Evolutionary conservation across 208 protist species (phyloP).

Genomic region (Angomonas ambiguus): DNA sequence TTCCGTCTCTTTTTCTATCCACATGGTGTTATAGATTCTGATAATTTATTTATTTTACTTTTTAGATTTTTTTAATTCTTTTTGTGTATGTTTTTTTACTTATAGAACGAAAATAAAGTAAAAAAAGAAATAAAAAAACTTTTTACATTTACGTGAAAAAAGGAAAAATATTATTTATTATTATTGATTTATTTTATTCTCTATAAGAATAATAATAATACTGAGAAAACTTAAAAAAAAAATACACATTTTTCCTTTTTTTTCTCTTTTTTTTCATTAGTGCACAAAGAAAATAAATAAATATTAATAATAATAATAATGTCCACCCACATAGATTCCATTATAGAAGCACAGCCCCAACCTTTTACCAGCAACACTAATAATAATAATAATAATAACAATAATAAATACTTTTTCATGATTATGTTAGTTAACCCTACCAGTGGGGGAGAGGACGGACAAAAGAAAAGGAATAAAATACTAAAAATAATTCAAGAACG

Average conservation of each 20-base stretch:
- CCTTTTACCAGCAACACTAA: neutral
- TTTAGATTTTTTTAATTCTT: neutral
- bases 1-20: neutral
- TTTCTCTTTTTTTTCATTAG: constrained; percentile 6
- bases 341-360: no score
- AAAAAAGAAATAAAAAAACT: neutral
- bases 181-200: neutral
- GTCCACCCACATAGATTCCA: no score
- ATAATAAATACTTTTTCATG: constrained; percentile 1
- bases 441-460: neutral
- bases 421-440: neutral
- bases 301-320: neutral
- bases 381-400: neutral
- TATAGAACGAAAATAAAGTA: neutral
- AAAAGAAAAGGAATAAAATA: neutral
- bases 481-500: no score
- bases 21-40: neutral
- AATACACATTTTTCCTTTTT: neutral
- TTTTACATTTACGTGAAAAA: neutral
- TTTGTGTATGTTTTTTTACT: neutral
- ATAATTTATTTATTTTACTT: neutral
- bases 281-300: neutral
- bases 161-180: no score
- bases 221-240: constrained; percentile 3
- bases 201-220: neutral